Conservation (phyloP, 805 yeast species). For the Blastobotrys parvus region DNA sequence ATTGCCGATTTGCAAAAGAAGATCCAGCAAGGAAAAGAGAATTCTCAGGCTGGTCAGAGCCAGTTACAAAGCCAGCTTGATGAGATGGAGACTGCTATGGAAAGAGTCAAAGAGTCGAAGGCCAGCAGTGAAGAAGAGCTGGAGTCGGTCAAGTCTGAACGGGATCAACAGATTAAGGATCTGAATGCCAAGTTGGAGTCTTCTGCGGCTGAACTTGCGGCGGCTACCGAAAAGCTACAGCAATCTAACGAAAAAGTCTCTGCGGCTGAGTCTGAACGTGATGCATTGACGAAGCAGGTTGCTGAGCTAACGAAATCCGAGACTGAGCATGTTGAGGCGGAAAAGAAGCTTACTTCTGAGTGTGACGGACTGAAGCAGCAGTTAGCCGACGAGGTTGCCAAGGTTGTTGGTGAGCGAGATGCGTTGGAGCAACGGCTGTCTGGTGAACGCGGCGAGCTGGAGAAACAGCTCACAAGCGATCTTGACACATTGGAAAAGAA, state of each 20-base stretch:
- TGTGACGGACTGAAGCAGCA: background rate
- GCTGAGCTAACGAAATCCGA: background rate
- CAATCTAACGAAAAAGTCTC: background rate
- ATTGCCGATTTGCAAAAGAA: background rate
- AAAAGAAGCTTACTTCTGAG: background rate
- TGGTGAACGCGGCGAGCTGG: too few species aligned
- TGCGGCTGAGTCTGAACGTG: slow-evolving; percentile 2
- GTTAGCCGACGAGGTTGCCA: background rate
- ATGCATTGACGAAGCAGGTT: slow-evolving; percentile 7
- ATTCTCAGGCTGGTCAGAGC: background rate
- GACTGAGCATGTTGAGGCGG: background rate
- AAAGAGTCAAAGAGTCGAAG: background rate
- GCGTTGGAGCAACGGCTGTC: too few species aligned
- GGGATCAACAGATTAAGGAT: background rate
- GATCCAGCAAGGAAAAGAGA: background rate
- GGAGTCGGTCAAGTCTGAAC: background rate
- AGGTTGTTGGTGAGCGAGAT: background rate
- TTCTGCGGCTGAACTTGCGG: background rate
- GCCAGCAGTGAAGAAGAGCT: background rate
- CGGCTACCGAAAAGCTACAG: background rate
- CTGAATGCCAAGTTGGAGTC: background rate
- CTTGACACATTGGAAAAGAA: slow-evolving; percentile 1
- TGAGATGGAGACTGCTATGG: background rate
- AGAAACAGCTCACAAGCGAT: background rate
- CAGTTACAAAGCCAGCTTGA: background rate